phyloP scores from a whole-genome alignment of 2,329 filamentous ascomycete genomes.

The Truncatella angustata region DNA sequence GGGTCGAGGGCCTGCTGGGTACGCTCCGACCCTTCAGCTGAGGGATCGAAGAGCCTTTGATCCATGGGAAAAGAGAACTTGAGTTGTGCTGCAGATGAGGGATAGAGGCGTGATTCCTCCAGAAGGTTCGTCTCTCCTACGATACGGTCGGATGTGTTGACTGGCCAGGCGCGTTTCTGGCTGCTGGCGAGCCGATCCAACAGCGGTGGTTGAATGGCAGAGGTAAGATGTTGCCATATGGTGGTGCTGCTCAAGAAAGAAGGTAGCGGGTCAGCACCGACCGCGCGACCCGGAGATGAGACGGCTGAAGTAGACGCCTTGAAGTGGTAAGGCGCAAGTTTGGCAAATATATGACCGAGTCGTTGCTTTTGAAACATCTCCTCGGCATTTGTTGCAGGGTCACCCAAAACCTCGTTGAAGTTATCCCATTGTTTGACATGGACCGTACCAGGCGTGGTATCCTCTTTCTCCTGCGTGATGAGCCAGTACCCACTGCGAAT shows the following conservation, averaged over 20 bases:
- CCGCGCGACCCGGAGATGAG: constrained; percentile 9
- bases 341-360: constrained; percentile 35
- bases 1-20: constrained; percentile 35
- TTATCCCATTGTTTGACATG: constrained; percentile 42
- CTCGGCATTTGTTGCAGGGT: constrained; percentile 44
- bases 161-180: constrained; percentile 42
- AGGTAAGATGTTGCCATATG: constrained; percentile 54
- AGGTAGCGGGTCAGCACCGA: constrained; percentile 18
- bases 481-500: constrained; percentile 59
- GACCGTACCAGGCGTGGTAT: constrained; percentile 27
- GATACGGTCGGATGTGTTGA: constrained; percentile 54
- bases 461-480: constrained; percentile 31
- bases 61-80: constrained; percentile 29
- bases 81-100: constrained; percentile 20
- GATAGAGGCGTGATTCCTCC: constrained; percentile 38
- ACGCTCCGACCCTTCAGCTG: constrained; percentile 23
- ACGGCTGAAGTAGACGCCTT: constrained; percentile 14
- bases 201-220: constrained; percentile 41
- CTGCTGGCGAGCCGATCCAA: constrained; percentile 47
- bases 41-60: constrained; percentile 23
- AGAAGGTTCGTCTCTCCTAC: constrained; percentile 39
- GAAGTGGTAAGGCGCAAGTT: constrained; percentile 45
- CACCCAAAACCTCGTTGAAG: constrained; percentile 52
- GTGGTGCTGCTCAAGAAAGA: constrained; percentile 25
- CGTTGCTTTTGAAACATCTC: constrained; percentile 41